phyloP scores from a whole-genome alignment of 805 yeast genomes.

The Myxozyma neglecta region DNA sequence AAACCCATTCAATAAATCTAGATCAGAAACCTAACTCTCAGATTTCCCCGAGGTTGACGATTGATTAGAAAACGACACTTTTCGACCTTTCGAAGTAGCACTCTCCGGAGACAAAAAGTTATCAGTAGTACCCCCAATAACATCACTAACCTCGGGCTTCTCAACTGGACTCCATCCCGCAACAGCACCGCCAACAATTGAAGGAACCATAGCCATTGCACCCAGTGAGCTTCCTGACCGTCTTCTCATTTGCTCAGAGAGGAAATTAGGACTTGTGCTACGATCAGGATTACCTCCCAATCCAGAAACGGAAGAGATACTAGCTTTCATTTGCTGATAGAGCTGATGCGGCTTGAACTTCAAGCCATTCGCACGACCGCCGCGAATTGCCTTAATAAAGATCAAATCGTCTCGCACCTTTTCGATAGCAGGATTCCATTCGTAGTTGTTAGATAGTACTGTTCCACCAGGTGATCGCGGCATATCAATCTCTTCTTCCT shows the following conservation, averaged over 20 bases:
- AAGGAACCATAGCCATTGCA: slow-evolving; percentile 54
- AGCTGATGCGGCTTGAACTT: slow-evolving; percentile 34
- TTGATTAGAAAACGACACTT: slow-evolving; percentile 6
- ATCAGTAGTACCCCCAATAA: neutral
- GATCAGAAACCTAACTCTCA: neutral
- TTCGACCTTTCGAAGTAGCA: slow-evolving; percentile 6
- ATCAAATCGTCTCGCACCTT: slow-evolving; percentile 42
- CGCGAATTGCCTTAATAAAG: slow-evolving; percentile 41
- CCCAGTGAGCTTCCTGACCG: slow-evolving; percentile 40
- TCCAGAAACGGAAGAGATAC: slow-evolving; percentile 26
- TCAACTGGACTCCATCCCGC: slow-evolving; percentile 50
- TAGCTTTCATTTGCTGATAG: slow-evolving; percentile 32
- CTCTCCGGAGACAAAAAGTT: slow-evolving; percentile 15
- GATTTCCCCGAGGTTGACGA: neutral
- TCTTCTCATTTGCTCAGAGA: neutral
- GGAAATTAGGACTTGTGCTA: neutral
- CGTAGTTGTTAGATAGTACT: slow-evolving; percentile 29
- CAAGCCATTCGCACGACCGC: slow-evolving; percentile 44
- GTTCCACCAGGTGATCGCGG: slow-evolving; percentile 26
- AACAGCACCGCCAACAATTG: slow-evolving; percentile 58
- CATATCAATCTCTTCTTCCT: slow-evolving; percentile 26
- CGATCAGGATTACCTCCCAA: neutral
- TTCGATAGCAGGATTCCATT: slow-evolving; percentile 46
- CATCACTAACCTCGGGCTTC: neutral
- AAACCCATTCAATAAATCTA: neutral